Evolutionary conservation across 2,329 filamentous ascomycete genomes (phyloP).

Genomic region (Xylariomycetidae sp.): DNA sequence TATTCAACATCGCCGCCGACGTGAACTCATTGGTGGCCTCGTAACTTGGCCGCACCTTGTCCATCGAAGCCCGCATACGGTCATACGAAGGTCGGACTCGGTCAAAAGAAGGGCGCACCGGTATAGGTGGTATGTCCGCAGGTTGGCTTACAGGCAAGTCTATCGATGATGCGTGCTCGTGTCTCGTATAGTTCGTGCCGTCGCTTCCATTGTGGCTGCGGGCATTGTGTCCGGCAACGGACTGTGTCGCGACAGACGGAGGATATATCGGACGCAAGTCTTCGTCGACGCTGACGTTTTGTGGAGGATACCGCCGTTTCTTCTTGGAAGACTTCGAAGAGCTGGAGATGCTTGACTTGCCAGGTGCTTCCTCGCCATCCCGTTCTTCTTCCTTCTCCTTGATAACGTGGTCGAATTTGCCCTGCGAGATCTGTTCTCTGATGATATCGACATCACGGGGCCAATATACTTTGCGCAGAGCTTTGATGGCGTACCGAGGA

Average conservation of each 20-base stretch:
- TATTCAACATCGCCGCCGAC: conserved; percentile 74
- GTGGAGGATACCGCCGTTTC: conserved; percentile 46
- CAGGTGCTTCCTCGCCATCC: conserved; percentile 29
- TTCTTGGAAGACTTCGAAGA: conserved; percentile 44
- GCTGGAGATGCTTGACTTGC: conserved; percentile 31
- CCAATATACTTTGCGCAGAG: conserved; percentile 87
- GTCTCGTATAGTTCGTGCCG: conserved; percentile 80
- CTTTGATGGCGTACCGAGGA: conserved; percentile 81
- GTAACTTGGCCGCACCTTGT: conserved; percentile 75
- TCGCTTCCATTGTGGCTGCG: conserved; percentile 89
- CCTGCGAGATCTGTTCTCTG: conserved; percentile 80
- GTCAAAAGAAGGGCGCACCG: conserved; percentile 52
- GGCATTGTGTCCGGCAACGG: conserved; percentile 61
- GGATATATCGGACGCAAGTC: conserved; percentile 91
- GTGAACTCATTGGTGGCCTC: conserved; percentile 89
- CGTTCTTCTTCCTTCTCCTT: conserved; percentile 26
- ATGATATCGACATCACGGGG: conserved; percentile 93
- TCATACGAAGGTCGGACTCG: conserved; percentile 80
- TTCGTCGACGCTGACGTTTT: conserved; percentile 67
- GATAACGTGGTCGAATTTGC: conserved; percentile 69
- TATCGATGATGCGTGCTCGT: conserved; percentile 55
- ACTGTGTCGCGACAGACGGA: conserved; percentile 75
- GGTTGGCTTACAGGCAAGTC: conserved; percentile 37
- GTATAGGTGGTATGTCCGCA: conserved; percentile 17
- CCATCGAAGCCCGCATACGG: conserved; percentile 79